Percentiles rank a stretch among this genome's conserved stretches.
Conservation (phyloP, 2,329 filamentous ascomycete species). For the Blumeriella jaapii region DNA sequence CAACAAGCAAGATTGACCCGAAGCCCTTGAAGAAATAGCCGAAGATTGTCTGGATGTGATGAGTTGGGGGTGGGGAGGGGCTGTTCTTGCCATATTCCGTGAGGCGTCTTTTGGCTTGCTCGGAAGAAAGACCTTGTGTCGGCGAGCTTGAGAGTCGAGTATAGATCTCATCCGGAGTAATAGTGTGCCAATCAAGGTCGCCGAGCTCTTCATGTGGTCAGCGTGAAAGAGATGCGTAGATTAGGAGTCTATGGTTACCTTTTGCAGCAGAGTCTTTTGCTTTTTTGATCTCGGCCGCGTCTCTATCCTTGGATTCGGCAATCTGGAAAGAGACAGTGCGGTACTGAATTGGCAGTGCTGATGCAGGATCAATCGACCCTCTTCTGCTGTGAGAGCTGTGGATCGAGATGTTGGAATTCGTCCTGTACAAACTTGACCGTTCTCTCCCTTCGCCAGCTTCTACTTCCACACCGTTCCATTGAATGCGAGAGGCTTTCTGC, state of each 20-base stretch:
- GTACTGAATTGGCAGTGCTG: slow-evolving; percentile 41
- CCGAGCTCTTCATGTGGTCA: slow-evolving; percentile 39
- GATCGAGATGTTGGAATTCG: slow-evolving; percentile 23
- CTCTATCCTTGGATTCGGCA: slow-evolving; percentile 39
- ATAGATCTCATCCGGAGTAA: slow-evolving; percentile 46
- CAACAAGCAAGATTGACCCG: slow-evolving; percentile 56
- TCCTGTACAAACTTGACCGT: slow-evolving; percentile 15
- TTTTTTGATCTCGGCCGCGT: slow-evolving; percentile 31
- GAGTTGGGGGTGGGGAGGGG: slow-evolving; percentile 53
- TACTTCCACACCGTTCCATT: slow-evolving; percentile 19
- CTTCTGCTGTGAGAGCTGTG: slow-evolving; percentile 21
- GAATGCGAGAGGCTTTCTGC: slow-evolving; percentile 15
- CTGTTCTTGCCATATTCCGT: slow-evolving; percentile 55
- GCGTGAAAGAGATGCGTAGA: not conserved
- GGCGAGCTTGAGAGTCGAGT: slow-evolving; percentile 45
- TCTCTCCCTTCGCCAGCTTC: slow-evolving; percentile 14
- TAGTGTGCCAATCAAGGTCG: slow-evolving; percentile 56
- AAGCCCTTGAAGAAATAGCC: slow-evolving; percentile 72
- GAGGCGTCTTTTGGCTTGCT: slow-evolving; percentile 43
- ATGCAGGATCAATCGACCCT: slow-evolving; percentile 30
- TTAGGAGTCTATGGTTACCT: slow-evolving; percentile 25
- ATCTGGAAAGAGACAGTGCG: slow-evolving; percentile 46
- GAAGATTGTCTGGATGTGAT: slow-evolving; percentile 43
- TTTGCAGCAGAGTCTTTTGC: slow-evolving; percentile 34
- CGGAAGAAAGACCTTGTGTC: slow-evolving; percentile 45